Evolutionary conservation across 306 rosid species (phyloP).

Genomic region (Ormosia emarginata): DNA sequence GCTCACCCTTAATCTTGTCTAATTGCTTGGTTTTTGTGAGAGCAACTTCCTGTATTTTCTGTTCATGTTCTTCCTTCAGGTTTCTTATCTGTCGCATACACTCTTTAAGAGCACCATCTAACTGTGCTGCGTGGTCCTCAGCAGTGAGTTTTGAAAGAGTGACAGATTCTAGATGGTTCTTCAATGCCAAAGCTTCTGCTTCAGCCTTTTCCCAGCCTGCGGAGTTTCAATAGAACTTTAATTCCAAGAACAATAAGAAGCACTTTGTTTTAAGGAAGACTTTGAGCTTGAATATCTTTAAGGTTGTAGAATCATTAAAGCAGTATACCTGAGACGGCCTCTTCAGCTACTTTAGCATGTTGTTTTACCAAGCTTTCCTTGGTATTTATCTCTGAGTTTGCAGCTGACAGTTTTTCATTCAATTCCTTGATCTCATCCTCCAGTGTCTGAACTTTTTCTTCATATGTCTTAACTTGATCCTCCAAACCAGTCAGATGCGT

Average conservation of each 20-base stretch:
- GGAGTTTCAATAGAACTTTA: conserved; percentile 6
- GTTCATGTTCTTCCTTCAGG: conserved; percentile 94
- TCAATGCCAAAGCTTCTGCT: conserved; percentile 92
- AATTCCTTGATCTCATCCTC: conserved; percentile 71
- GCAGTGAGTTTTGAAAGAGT: conserved; percentile 87
- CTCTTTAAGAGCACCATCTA: conserved; percentile 98
- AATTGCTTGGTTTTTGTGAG: conserved; percentile 73
- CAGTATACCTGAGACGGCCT: conserved; percentile 89
- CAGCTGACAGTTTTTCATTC: conserved; percentile 70
- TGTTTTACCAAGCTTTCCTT: conserved; percentile 87
- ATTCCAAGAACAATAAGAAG: conserved; percentile 15
- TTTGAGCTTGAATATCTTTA: neutral
- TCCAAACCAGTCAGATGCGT: conserved; percentile 83
- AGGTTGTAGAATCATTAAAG: neutral
- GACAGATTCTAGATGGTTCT: conserved; percentile 83
- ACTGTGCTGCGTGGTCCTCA: conserved; percentile 92
- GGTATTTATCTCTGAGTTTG: conserved; percentile 75
- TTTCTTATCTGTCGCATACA: conserved; percentile 96
- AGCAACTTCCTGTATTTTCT: conserved; percentile 74
- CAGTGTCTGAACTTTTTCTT: conserved; percentile 65
- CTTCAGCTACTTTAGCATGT: conserved; percentile 98
- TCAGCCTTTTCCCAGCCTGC: conserved; percentile 99
- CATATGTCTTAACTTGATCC: conserved; percentile 77
- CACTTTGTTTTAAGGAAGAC: neutral
- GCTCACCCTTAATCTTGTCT: conserved; percentile 84